Conservation (phyloP, 371 early-diverging fungal genomes). For the Rhizopus arrhizus region DNA sequence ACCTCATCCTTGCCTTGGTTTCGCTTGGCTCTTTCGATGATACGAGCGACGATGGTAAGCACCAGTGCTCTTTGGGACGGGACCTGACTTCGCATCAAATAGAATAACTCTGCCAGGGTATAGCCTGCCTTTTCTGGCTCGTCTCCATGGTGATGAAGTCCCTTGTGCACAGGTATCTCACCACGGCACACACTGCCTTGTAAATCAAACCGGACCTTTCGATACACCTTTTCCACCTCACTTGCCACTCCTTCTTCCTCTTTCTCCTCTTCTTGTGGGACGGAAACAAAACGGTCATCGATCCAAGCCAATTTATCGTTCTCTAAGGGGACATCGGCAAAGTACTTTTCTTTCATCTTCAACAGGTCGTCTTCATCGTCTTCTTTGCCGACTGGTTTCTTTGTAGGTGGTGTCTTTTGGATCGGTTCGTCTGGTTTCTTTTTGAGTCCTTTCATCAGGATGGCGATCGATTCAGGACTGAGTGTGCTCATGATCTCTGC, state of each 20-base stretch:
- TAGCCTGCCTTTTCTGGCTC: constrained; percentile 86
- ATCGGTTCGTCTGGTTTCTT: constrained; percentile 28
- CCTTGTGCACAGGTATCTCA: constrained; percentile 64
- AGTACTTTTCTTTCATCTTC: constrained; percentile 57
- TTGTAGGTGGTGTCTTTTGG: constrained; percentile 9
- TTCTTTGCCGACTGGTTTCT: constrained; percentile 16
- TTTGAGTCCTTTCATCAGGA: constrained; percentile 39
- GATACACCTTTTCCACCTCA: constrained; percentile 35
- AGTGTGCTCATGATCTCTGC: constrained; percentile 59
- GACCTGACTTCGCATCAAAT: constrained; percentile 79
- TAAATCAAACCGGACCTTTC: constrained; percentile 73
- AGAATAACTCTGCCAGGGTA: constrained; percentile 80
- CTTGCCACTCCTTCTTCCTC: constrained; percentile 13
- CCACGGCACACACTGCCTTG: constrained; percentile 63
- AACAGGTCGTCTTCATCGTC: constrained; percentile 56
- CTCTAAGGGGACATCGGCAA: constrained; percentile 59
- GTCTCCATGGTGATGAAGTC: constrained; percentile 89
- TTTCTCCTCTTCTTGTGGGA: constrained; percentile 8
- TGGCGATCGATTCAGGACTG: constrained; percentile 58
- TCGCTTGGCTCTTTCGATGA: constrained; percentile 54
- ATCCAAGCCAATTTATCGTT: constrained; percentile 77
- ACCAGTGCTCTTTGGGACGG: constrained; percentile 82
- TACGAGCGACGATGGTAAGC: constrained; percentile 63
- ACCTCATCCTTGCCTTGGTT: constrained; percentile 23
- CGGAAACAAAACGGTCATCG: constrained; percentile 39